A percentile compares a stretch with the other conserved stretches of the same genome.
These are phyloP conservation scores for Pisolithus albus DNA, from an alignment of 768 basidiomycete species.

Conservation along the genomic window DNA sequence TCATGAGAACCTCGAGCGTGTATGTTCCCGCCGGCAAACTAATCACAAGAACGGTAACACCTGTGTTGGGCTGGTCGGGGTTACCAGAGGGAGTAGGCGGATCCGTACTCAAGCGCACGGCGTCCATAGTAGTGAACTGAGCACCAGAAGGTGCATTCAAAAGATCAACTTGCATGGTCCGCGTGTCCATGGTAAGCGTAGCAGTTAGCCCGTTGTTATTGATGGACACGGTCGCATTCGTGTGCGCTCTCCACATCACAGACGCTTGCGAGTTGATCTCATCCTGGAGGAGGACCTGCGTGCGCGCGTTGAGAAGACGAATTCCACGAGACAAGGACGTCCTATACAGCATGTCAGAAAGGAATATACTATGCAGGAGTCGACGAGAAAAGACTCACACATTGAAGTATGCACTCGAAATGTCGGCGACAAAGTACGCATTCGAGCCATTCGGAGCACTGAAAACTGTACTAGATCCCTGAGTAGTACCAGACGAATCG, in stretches of 20 bases:
- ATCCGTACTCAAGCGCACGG: constrained; percentile 55
- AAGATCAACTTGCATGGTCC: constrained; percentile 61
- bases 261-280: constrained; percentile 60
- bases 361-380: background rate
- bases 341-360: constrained; percentile 30
- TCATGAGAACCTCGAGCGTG: constrained; percentile 81
- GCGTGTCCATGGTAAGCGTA: constrained; percentile 62
- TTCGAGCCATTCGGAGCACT: constrained; percentile 57
- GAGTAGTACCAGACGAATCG: constrained; percentile 52
- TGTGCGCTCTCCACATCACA: constrained; percentile 91
- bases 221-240: constrained; percentile 79
- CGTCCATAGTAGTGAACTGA: constrained; percentile 46
- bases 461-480: constrained; percentile 82
- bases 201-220: constrained; percentile 54
- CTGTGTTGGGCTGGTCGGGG: constrained; percentile 68
- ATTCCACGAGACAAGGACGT: constrained; percentile 79
- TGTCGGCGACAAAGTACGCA: constrained; percentile 75
- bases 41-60: constrained; percentile 76
- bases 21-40: constrained; percentile 58
- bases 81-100: constrained; percentile 51
- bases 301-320: constrained; percentile 73
- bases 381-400: constrained; percentile 42
- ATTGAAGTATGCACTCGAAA: constrained; percentile 68
- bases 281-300: constrained; percentile 89
- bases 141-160: constrained; percentile 63